These are phyloP conservation scores for Closterium sp. DNA, from an alignment of 139 green algal genomes.

Conservation along the genomic window DNA sequence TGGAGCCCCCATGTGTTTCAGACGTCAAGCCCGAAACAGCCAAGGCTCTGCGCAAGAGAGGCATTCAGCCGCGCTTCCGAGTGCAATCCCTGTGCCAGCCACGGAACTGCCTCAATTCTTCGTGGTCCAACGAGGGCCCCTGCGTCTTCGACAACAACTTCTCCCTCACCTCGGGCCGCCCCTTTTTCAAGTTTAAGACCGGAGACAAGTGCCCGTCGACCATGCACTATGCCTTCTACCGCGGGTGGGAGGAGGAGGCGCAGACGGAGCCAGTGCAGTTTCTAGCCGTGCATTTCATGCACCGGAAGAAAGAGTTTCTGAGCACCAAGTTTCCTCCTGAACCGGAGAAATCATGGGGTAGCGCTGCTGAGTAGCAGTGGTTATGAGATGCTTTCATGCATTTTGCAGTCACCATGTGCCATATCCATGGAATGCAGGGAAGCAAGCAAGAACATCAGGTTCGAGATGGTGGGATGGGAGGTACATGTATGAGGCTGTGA, in stretches of 20 bases:
- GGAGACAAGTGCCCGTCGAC: constrained; percentile 20
- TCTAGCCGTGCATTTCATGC: constrained; percentile 17
- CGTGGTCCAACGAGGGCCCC: constrained; percentile 5
- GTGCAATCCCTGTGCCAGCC: constrained; percentile 21
- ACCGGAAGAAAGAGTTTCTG: constrained; percentile 30
- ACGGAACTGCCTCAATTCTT: constrained; percentile 12
- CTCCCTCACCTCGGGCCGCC: neutral
- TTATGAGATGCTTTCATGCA: neutral
- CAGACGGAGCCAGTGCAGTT: constrained; percentile 26
- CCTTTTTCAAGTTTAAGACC: constrained; percentile 2
- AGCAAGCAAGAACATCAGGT: too few species aligned
- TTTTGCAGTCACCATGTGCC: too few species aligned
- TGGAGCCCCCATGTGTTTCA: constrained; percentile 5
- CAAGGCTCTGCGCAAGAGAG: neutral
- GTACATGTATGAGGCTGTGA: too few species aligned
- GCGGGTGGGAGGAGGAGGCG: constrained; percentile 3
- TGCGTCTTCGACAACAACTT: constrained; percentile 32
- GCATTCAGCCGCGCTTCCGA: neutral
- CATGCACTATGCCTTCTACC: constrained; percentile 24
- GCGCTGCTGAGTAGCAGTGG: too few species aligned
- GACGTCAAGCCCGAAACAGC: neutral
- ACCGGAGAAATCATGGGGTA: constrained; percentile 17
- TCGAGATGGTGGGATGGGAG: too few species aligned
- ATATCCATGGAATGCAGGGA: too few species aligned
- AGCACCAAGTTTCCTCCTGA: neutral